phyloP scores from a whole-genome alignment of 2,329 filamentous ascomycete species.

The Sporothrix dimorphospora region DNA sequence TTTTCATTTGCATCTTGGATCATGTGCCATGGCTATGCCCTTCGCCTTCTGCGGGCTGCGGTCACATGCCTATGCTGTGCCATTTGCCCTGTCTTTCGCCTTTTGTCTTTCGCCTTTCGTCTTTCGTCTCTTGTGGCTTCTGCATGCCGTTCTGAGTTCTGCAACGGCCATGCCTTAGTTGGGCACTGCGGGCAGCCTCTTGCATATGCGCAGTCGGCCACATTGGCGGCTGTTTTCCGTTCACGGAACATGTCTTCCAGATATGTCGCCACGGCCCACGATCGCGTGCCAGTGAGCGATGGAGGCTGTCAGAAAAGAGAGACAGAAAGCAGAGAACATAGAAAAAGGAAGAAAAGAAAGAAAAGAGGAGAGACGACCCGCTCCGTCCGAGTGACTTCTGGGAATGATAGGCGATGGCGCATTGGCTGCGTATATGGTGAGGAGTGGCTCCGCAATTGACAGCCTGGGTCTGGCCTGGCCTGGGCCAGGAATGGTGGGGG shows the following conservation, averaged over 20 bases:
- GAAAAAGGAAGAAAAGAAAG: background rate
- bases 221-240: background rate
- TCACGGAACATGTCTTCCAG: slow-evolving; percentile 5
- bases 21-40: slow-evolving; percentile 2
- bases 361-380: background rate
- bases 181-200: background rate
- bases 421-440: background rate
- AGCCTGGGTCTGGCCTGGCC: background rate
- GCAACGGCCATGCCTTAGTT: background rate
- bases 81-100: background rate
- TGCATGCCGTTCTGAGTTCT: background rate
- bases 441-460: slow-evolving; percentile 14
- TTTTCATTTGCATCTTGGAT: background rate
- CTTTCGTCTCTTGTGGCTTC: background rate
- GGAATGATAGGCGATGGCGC: background rate
- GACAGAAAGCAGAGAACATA: background rate
- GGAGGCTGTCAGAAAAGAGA: background rate
- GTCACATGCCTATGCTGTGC: background rate
- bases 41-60: background rate
- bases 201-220: slow-evolving; percentile 1
- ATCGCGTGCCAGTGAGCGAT: background rate
- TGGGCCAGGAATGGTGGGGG: background rate
- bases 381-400: background rate
- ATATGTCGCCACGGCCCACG: background rate
- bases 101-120: background rate